phyloP scores from a whole-genome alignment of 225 moss, liverwort and hornwort species.

The Polytrichum commune region DNA sequence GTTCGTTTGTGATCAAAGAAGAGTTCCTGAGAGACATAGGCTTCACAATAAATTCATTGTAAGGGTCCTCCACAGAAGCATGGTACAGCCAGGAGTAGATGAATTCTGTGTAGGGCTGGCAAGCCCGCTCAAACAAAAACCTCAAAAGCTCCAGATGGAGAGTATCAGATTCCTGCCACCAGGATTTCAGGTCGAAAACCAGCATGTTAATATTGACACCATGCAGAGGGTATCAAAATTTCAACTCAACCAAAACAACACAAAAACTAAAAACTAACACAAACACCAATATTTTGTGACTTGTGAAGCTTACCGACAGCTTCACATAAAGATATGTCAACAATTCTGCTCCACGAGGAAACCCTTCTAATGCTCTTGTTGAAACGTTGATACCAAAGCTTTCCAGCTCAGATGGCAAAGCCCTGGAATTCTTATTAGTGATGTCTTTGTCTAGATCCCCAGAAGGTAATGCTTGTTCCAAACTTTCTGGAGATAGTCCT shows the following conservation, averaged over 20 bases:
- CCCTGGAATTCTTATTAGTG: conserved; percentile 9
- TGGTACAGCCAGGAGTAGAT: conserved; percentile 92
- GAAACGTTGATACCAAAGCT: conserved; percentile 38
- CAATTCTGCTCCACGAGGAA: conserved; percentile 90
- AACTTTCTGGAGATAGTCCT: conserved; percentile 11
- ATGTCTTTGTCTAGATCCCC: conserved; percentile 20
- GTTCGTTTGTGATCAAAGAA: conserved; percentile 22
- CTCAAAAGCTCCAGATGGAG: conserved; percentile 73
- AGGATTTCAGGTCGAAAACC: background rate
- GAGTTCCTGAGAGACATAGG: conserved; percentile 27
- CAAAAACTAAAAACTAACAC: too few relatives aligned
- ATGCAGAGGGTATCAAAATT: too few relatives aligned
- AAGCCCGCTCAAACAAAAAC: conserved; percentile 89
- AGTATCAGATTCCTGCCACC: conserved; percentile 75
- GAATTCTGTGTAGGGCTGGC: conserved; percentile 81
- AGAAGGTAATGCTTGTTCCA: conserved; percentile 11
- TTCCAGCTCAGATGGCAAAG: conserved; percentile 28
- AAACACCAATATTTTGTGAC: too few relatives aligned
- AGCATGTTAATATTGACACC: too few relatives aligned
- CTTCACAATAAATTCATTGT: conserved; percentile 82
- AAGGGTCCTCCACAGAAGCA: conserved; percentile 87
- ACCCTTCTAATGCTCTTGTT: conserved; percentile 54
- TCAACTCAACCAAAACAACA: too few relatives aligned
- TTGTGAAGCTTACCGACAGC: conserved; percentile 58
- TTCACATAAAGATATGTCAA: conserved; percentile 83